Evolutionary conservation across 1,284 basidiomycete species (phyloP).

Genomic region (Volvariella volvacea): DNA sequence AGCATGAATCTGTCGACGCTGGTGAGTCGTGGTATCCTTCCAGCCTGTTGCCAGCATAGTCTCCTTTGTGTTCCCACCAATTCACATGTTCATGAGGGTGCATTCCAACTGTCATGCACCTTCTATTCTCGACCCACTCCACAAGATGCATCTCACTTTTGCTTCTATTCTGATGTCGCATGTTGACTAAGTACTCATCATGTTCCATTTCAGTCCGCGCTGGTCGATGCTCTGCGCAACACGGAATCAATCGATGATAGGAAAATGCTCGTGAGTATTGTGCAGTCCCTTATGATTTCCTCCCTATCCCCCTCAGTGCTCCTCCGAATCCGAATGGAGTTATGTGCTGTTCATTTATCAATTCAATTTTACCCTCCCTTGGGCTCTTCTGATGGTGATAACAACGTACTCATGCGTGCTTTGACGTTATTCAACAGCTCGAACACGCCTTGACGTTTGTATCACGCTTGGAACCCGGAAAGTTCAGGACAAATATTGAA

Average conservation of each 20-base stretch:
- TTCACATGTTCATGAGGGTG: no score
- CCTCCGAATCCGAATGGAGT: background rate
- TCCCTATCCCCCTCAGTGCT: background rate
- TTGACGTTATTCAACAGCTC: no score
- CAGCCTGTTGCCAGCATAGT: no score
- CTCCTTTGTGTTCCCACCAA: no score
- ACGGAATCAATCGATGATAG: slow-evolving; percentile 61
- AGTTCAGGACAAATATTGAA: slow-evolving; percentile 39
- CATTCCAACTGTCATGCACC: no score
- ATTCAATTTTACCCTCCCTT: no score
- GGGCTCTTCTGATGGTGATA: no score
- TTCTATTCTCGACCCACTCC: no score
- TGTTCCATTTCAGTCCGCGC: slow-evolving; percentile 32
- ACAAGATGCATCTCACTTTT: no score
- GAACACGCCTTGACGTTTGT: slow-evolving; percentile 61
- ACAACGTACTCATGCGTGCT: no score
- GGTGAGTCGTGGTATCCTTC: slow-evolving; percentile 21
- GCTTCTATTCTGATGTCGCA: background rate
- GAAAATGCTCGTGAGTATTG: slow-evolving; percentile 24
- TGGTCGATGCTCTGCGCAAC: slow-evolving; percentile 51
- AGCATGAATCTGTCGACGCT: slow-evolving; percentile 32
- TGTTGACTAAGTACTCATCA: slow-evolving; percentile 4
- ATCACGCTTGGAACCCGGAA: slow-evolving; percentile 48
- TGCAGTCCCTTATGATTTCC: slow-evolving; percentile 3
- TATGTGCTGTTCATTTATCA: background rate